Base-by-base conservation (phyloP, 1,284 basidiomycete genomes). In the Pseudozyma flocculosa region DNA sequence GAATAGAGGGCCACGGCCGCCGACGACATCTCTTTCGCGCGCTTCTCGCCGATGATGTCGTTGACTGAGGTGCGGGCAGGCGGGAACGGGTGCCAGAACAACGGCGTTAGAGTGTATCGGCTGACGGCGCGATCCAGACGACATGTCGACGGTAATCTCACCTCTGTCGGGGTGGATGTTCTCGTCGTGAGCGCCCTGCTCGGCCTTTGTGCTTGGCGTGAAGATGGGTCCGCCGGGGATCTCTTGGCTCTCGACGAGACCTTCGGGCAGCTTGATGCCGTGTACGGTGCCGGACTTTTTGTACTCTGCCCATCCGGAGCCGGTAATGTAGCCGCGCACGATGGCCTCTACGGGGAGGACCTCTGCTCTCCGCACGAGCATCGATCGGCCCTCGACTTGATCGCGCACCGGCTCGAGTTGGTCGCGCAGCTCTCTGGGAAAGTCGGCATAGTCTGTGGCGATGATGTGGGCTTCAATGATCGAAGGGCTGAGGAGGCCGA, bases 231-330 rank as follows among this genome's bases (percentile, higher is more conserved):
- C 75, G 40, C 57, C 54, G 41, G 74, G 74, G 19, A 78, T 70
- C 68, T 87, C 82, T 8, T 87, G 85, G 8, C 88, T 90, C 81
- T 99, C 94, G n/a, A 87, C 81, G 23, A 97, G 81, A 8, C 88
- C 90, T 2, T 83, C 78, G 0, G 88, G 87, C 48, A 96, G 82
- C 17, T 81, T 76, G 42, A 95, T 90, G 4, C 89, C 89, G 73
- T 98, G 94, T 14, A 95, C 88, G 0, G 92, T 97, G 39, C 89
- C 87, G 1, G 82, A 83, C 78, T 86, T 87, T 79, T 90, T 87
- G 82, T 98, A 98, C 79, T 98, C 95, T 1, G 84, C 81, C 92
- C 92, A 98, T 8, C 89, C 95, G 22, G 92, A 96, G 88, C 93
- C 93, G 24, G 94, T 90, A 57, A 99, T 83, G 80, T 98, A 98